A percentile compares a stretch with the other conserved stretches of the same genome.
Conservation (phyloP, 208 protist genomes). For the Leishmania tarentolae region DNA sequence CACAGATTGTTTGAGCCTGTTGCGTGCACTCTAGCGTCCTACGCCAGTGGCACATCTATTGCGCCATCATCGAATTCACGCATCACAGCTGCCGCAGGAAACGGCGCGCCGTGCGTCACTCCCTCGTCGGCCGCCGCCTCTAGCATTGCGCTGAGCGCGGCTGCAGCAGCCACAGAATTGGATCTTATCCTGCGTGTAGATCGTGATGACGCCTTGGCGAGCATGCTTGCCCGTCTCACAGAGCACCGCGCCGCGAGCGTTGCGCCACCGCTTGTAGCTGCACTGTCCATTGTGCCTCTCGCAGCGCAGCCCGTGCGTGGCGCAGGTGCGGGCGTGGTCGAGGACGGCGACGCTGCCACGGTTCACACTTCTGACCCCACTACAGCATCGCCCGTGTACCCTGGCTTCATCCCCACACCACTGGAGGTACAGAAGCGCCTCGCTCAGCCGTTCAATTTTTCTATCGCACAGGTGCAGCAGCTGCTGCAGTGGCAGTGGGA, state of each 20-base stretch:
- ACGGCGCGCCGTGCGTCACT: neutral
- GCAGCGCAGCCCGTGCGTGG: constrained; percentile 29
- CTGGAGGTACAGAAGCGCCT: constrained; percentile 54
- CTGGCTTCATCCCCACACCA: constrained; percentile 49
- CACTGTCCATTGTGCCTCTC: constrained; percentile 33
- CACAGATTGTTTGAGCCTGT: neutral
- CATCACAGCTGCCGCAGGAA: neutral
- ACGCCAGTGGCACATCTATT: constrained; percentile 14
- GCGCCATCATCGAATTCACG: neutral
- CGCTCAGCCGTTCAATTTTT: constrained; percentile 52
- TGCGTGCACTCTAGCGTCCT: constrained; percentile 12
- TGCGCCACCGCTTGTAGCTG: constrained; percentile 33
- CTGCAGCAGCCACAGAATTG: neutral
- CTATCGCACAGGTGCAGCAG: constrained; percentile 60
- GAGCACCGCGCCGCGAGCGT: constrained; percentile 1
- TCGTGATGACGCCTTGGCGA: constrained; percentile 26
- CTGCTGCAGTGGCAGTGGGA: constrained; percentile 83
- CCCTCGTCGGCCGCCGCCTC: neutral
- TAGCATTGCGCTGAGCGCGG: neutral
- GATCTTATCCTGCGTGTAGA: constrained; percentile 37
- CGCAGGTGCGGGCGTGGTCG: constrained; percentile 25
- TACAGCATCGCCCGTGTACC: constrained; percentile 28
- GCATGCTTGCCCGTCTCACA: constrained; percentile 14
- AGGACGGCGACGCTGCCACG: neutral
- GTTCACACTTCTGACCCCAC: neutral